Evolutionary conservation across 768 basidiomycete genomes (phyloP).

Genomic region (Agaricus sinodeliciosus): DNA sequence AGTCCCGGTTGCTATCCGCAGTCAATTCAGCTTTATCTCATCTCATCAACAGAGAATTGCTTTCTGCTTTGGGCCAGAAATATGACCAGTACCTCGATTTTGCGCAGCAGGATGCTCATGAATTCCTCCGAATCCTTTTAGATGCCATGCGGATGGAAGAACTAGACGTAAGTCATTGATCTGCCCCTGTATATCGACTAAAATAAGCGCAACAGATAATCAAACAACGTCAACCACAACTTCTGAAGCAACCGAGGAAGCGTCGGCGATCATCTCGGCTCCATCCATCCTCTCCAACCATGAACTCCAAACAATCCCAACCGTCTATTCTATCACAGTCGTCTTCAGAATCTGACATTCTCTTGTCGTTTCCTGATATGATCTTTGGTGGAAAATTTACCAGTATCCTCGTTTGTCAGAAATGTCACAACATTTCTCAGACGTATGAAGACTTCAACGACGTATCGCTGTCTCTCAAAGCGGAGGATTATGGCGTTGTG

Average conservation of each 20-base stretch:
- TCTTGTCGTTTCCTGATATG: conserved; percentile 78
- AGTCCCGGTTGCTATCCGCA: conserved; percentile 19
- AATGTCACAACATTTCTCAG: conserved; percentile 89
- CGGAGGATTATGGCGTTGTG: conserved; percentile 55
- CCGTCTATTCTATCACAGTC: conserved; percentile 10
- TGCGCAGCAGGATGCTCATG: conserved; percentile 94
- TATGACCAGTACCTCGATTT: conserved; percentile 95
- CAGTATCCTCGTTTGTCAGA: conserved; percentile 89
- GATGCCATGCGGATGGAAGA: conserved; percentile 96
- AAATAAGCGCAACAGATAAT: conserved; percentile 49
- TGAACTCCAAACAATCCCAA: conserved; percentile 8
- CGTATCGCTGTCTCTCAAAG: conserved; percentile 83
- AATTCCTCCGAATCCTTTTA: conserved; percentile 82
- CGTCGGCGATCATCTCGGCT: conserved; percentile 26
- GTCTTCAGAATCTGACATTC: conserved; percentile 27
- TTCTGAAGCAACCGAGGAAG: conserved; percentile 28
- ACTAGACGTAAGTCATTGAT: conserved; percentile 54
- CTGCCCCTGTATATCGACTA: not conserved
- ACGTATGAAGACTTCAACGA: conserved; percentile 94
- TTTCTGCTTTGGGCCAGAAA: conserved; percentile 69
- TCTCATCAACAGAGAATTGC: conserved; percentile 39
- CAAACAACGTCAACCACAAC: conserved; percentile 59
- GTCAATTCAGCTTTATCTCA: conserved; percentile 2
- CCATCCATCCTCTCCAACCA: conserved; percentile 11
- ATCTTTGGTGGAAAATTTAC: conserved; percentile 87